Evolutionary conservation across 2,329 filamentous ascomycete species (phyloP), one percentile per base, ranked within the genome.

Genomic region (Myriosclerotinia scirpicola): DNA sequence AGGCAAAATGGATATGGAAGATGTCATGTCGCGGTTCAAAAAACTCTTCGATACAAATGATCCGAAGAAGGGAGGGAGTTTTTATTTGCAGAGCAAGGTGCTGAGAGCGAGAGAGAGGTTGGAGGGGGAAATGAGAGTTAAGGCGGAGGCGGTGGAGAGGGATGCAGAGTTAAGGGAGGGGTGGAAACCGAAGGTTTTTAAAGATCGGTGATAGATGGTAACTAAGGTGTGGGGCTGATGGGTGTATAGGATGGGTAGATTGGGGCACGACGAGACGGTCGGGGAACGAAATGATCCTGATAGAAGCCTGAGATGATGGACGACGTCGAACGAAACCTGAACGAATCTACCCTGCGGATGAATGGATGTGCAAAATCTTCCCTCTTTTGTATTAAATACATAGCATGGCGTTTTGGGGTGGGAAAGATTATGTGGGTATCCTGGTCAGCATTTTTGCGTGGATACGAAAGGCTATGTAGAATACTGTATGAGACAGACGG

Each of bases 61-160:
- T 71, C 94, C 95, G 14, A 85, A 96, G 79, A 97, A 97, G 76
- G 95, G 95, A 46, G 95, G 95, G 64, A 97, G 93, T 75, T 99
- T 99, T 80, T 99, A 99, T 79, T 84, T 99, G 59, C 95, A 99
- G 81, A 98, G 94, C 84, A 99, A 99, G 81, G 87, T 99, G 65
- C 80, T 98, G 73, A 85, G 95, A 69, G 95, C 95, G 67, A 87
- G 94, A 74, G 94, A 99, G 81, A 84, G 95, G 71, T 90, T 99
- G 80, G 94, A 98, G 81, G 84, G 90, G 74, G 94, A 99, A 80
- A 81, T 95, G 52, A 84, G 88, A 71, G 87, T 90, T 67, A 85
- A 88, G 68, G 83, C 87, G 74, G 89, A 91, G 76, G 87, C 89
- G 76, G 84, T 85, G 17, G 87, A 88, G 72, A 83, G 87, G 74